phyloP scores from a whole-genome alignment of 495 filamentous ascomycete genomes.

The Venustampulla echinocandica region DNA sequence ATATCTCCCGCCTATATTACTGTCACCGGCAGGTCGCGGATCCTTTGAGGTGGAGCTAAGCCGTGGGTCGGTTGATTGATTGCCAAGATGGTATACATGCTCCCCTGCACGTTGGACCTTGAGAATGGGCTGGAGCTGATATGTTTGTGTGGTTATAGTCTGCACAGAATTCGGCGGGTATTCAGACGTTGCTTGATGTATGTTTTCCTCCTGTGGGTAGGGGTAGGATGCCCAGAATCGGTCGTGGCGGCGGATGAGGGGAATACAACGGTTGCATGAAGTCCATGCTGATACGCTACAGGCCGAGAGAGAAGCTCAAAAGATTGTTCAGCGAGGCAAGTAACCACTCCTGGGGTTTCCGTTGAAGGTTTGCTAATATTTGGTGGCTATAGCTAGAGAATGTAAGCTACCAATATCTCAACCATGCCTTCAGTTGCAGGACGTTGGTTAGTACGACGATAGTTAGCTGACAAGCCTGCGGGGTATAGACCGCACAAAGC shows the following conservation, averaged over 20 bases:
- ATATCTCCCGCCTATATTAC: too few species aligned
- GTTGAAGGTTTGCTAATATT: constrained; percentile 24
- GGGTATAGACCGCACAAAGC: constrained; percentile 79
- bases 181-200: constrained; percentile 98
- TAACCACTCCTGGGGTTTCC: not conserved
- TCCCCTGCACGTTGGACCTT: not conserved
- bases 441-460: too few species aligned
- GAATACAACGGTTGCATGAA: too few species aligned
- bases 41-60: too few species aligned
- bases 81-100: constrained; percentile 19
- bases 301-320: constrained; percentile 97
- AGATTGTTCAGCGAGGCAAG: constrained; percentile 93
- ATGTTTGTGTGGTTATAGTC: constrained; percentile 45
- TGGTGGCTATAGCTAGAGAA: constrained; percentile 51
- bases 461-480: too few species aligned
- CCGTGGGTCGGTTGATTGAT: too few species aligned
- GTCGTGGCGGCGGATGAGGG: too few species aligned
- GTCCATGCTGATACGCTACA: constrained; percentile 32
- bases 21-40: too few species aligned
- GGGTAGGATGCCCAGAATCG: not conserved
- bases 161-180: constrained; percentile 95
- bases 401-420: constrained; percentile 39
- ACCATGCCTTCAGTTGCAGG: not conserved
- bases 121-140: constrained; percentile 9
- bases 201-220: constrained; percentile 22